Conservation (phyloP, 352 stramenopile species). For the Phytophthora meadii region DNA sequence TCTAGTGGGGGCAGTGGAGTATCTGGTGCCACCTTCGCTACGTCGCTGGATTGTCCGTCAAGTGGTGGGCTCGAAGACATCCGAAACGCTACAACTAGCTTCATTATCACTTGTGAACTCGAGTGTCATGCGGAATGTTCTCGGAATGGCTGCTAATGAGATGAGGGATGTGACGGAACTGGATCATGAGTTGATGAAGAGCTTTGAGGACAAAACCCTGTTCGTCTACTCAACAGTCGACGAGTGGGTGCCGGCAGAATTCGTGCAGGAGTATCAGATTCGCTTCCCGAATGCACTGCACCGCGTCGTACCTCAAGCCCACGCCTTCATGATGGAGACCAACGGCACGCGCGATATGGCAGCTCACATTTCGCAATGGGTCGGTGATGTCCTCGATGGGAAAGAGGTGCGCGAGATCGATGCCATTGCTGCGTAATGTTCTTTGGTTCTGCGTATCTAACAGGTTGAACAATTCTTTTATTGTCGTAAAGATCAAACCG, state of each 20-base stretch:
- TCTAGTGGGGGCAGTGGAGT: slow-evolving; percentile 52
- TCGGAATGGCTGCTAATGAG: slow-evolving; percentile 74
- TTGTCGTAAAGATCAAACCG: not conserved
- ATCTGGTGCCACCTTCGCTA: slow-evolving; percentile 44
- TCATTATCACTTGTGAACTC: slow-evolving; percentile 63
- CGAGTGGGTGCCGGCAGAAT: slow-evolving; percentile 71
- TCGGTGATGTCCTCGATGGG: slow-evolving; percentile 44
- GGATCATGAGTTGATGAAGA: slow-evolving; percentile 44
- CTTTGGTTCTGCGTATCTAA: slow-evolving; percentile 14
- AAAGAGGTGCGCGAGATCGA: slow-evolving; percentile 31
- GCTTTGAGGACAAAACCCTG: slow-evolving; percentile 59
- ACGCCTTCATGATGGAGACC: slow-evolving; percentile 83
- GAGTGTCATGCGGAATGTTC: slow-evolving; percentile 65
- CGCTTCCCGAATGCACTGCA: slow-evolving; percentile 54
- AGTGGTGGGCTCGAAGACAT: slow-evolving; percentile 46
- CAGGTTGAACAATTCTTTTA: slow-evolving; percentile 3
- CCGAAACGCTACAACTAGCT: slow-evolving; percentile 54
- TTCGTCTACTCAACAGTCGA: slow-evolving; percentile 78
- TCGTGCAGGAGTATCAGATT: slow-evolving; percentile 61
- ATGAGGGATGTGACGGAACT: slow-evolving; percentile 61
- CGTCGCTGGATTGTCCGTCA: slow-evolving; percentile 55
- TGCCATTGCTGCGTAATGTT: slow-evolving; percentile 21
- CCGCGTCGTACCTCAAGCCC: slow-evolving; percentile 58
- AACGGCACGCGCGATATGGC: slow-evolving; percentile 75
- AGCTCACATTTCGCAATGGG: slow-evolving; percentile 62